Conservation (phyloP, 805 yeast genomes). For the Candida palmyrensis region DNA sequence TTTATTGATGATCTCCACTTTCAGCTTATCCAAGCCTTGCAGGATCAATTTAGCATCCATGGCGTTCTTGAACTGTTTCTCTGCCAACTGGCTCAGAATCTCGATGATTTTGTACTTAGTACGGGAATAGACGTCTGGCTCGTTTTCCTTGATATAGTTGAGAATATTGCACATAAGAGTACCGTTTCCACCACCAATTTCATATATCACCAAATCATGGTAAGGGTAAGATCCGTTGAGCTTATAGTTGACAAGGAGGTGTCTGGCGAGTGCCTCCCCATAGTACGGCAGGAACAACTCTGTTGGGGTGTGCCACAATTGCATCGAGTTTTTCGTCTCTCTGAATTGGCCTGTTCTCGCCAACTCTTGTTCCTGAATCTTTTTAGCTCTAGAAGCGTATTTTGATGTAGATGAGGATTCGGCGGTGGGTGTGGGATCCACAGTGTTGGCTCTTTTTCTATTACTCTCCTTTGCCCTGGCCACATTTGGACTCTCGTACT, state of each 20-base stretch:
- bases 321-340: constrained; percentile 40
- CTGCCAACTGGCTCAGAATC: constrained; percentile 58
- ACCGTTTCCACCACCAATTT: constrained; percentile 89
- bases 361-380: constrained; percentile 16
- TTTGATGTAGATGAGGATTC: constrained; percentile 13
- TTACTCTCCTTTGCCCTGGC: neutral
- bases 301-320: constrained; percentile 88
- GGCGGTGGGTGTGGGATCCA: neutral
- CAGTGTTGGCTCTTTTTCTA: neutral
- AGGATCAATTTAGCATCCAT: constrained; percentile 25
- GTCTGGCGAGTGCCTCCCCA: constrained; percentile 82
- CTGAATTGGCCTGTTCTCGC: constrained; percentile 12
- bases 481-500: constrained; percentile 36
- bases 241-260: constrained; percentile 67
- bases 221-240: constrained; percentile 61
- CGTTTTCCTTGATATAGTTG: constrained; percentile 53
- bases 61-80: constrained; percentile 44
- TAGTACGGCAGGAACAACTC: constrained; percentile 80
- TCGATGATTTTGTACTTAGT: constrained; percentile 71
- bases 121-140: constrained; percentile 68
- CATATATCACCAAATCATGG: constrained; percentile 70
- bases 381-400: constrained; percentile 23
- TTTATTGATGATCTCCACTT: constrained; percentile 62
- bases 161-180: constrained; percentile 74
- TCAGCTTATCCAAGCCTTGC: constrained; percentile 46